A percentile compares a stretch with the other conserved stretches of the same genome.
phyloP scores from a whole-genome alignment of 306 rosid species.

The Cucumis hystrix region DNA sequence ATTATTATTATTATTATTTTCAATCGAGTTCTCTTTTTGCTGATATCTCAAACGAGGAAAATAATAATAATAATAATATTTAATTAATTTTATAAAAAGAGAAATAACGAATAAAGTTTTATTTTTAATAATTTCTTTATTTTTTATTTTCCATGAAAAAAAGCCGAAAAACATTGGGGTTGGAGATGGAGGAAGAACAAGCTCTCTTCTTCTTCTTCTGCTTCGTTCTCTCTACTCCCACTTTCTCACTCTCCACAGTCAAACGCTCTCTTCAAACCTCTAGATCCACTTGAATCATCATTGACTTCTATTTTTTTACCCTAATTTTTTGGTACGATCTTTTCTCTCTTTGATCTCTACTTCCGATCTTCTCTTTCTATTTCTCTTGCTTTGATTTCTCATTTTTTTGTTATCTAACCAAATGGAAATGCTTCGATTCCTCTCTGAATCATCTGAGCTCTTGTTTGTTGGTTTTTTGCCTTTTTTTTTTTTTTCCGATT shows the following conservation, averaged over 20 bases:
- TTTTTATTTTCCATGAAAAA: background rate
- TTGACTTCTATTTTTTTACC: background rate
- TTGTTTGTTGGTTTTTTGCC: background rate
- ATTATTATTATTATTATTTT: background rate
- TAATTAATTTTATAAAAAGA: background rate
- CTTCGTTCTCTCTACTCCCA: background rate
- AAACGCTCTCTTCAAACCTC: background rate
- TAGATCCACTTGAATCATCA: background rate
- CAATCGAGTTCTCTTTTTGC: background rate
- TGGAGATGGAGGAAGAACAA: conserved; percentile 7
- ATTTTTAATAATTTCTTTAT: background rate
- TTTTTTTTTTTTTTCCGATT: no score
- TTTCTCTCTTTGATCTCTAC: background rate
- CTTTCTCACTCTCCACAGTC: conserved; percentile 1
- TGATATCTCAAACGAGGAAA: conserved; percentile 7
- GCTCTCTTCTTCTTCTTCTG: background rate
- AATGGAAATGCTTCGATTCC: background rate
- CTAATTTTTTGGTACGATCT: background rate
- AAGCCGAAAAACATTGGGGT: conserved; percentile 3
- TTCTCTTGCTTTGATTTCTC: background rate
- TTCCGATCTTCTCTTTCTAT: background rate
- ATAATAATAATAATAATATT: background rate
- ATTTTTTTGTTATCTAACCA: background rate
- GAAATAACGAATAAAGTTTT: background rate
- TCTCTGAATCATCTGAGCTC: background rate